These are phyloP conservation scores for Mesotaenium endlicherianum DNA, from an alignment of 139 green algal species.

Conservation along the genomic window DNA sequence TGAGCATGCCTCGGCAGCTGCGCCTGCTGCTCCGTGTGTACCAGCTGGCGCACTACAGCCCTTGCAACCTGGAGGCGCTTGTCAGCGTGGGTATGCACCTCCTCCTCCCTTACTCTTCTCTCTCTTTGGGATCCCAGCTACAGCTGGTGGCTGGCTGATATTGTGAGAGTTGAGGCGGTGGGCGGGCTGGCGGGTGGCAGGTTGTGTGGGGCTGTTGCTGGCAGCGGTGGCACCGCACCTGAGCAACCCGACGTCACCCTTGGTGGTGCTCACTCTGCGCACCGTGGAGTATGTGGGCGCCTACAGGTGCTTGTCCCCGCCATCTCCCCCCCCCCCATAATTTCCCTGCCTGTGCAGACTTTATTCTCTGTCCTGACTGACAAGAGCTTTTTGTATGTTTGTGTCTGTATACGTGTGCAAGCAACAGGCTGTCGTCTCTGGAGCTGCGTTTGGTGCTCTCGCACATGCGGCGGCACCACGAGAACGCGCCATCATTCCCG, in stretches of 20 bases:
- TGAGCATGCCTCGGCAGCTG: not conserved
- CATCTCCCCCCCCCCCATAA: not conserved
- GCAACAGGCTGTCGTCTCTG: slow-evolving; percentile 16
- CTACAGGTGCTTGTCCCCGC: slow-evolving; percentile 5
- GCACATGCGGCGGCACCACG: not conserved
- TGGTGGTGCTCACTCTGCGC: not conserved
- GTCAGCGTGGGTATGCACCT: not conserved
- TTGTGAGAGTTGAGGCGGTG: too few relatives aligned
- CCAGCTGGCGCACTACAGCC: not conserved
- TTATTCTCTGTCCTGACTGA: too few relatives aligned
- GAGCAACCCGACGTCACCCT: too few relatives aligned
- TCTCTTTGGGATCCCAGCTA: too few relatives aligned
- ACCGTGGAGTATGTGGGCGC: slow-evolving; percentile 7
- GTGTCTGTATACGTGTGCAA: not conserved
- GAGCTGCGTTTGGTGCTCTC: slow-evolving; percentile 18
- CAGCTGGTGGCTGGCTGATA: too few relatives aligned
- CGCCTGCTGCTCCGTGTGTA: not conserved
- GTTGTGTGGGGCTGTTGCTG: too few relatives aligned
- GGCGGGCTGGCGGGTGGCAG: too few relatives aligned
- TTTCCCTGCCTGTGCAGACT: not conserved
- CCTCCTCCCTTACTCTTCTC: not conserved
- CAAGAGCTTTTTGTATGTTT: not conserved
- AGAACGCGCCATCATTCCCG: too few relatives aligned
- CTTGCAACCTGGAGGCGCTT: slow-evolving; percentile 11
- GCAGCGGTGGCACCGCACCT: too few relatives aligned